Evolutionary conservation across 805 yeast genomes (phyloP), one percentile per base, ranked within the genome.

Genomic region (Tetrapisispora pingtungensis): DNA sequence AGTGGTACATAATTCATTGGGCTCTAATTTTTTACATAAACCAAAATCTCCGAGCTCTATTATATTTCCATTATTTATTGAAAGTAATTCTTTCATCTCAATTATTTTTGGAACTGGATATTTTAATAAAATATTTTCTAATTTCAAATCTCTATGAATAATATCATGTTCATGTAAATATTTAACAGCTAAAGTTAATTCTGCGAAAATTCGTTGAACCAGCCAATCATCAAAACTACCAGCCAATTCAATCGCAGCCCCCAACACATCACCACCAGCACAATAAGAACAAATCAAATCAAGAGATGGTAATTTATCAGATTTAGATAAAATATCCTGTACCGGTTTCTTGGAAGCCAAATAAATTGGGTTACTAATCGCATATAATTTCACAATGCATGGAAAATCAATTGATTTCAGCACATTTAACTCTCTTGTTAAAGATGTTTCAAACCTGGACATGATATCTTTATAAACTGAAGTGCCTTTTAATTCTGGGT

Each of bases 141-240:
- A 69, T 66, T 93, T 93, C 53, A 93, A 74, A 58, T 93, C 98
- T 47, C 97, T 77, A 64, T 93, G 98, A 8, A 89, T 85, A 24
- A 89, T 76, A 47, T 74, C 64, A 45, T 74, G 66, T 4, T 60
- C 55, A 61, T 93, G 98, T 43, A 90, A 65, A 57, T 83, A 87
- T 20, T 71, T 67, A 3, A 88, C 78, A 0, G 95, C 90, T 10
- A 72, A 59, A 3, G 78, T 74, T 1, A 85, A 55, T 61, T 93
- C 96, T 7, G 81, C 73, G 49, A 84, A 82, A 0, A 88, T 66
- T 24, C 85, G 69, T 45, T 77, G 69, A 2, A 84, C 66, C 8
- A 82, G 65, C 36, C 62, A 55, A 53, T 81, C 69, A 18, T 69
- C 57, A 44, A 86, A 46, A 37, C 65, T 52, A 10, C 67, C 54